Conservation (phyloP, 2,329 filamentous ascomycete species). For the Paecilomyces dactylethromorphus region DNA sequence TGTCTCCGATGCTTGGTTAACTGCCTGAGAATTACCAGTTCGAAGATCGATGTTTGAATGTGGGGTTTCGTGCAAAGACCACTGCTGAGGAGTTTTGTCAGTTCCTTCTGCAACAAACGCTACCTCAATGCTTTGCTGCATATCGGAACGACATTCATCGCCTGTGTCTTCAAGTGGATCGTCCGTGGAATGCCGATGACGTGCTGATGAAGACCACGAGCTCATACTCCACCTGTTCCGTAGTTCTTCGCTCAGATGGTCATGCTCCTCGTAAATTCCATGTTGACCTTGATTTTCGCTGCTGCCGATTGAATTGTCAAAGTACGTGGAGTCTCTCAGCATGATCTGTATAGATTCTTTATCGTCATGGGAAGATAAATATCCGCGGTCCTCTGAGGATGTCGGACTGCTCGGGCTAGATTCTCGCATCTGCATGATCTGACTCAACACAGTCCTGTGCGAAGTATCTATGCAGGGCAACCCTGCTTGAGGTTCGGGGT, state of each 20-base stretch:
- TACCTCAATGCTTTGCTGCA: slow-evolving; percentile 12
- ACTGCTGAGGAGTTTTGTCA: slow-evolving; percentile 25
- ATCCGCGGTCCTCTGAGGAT: slow-evolving; percentile 32
- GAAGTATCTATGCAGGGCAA: slow-evolving; percentile 28
- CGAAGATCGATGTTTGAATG: slow-evolving; percentile 32
- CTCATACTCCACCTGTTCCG: slow-evolving; percentile 37
- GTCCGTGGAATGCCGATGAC: slow-evolving; percentile 28
- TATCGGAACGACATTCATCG: slow-evolving; percentile 21
- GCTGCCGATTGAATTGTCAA: slow-evolving; percentile 25
- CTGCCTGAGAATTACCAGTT: slow-evolving; percentile 7
- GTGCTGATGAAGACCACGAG: slow-evolving; percentile 38
- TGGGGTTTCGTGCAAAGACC: slow-evolving; percentile 26
- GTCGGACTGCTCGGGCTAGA: slow-evolving; percentile 35
- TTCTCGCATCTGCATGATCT: slow-evolving; percentile 44
- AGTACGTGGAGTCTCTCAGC: slow-evolving; percentile 41
- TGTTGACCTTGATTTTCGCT: slow-evolving; percentile 23
- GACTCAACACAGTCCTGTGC: slow-evolving; percentile 39
- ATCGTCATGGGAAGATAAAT: slow-evolving; percentile 41
- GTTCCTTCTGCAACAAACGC: slow-evolving; percentile 18
- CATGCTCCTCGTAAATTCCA: slow-evolving; percentile 14
- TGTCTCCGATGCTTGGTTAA: slow-evolving; percentile 34
- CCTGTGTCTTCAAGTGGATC: slow-evolving; percentile 26
- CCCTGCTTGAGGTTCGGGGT: slow-evolving; percentile 64
- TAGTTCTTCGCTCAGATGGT: slow-evolving; percentile 14
- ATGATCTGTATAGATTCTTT: slow-evolving; percentile 52